Conservation (phyloP, 2,329 filamentous ascomycete genomes). For the Aspergillus sp. region DNA sequence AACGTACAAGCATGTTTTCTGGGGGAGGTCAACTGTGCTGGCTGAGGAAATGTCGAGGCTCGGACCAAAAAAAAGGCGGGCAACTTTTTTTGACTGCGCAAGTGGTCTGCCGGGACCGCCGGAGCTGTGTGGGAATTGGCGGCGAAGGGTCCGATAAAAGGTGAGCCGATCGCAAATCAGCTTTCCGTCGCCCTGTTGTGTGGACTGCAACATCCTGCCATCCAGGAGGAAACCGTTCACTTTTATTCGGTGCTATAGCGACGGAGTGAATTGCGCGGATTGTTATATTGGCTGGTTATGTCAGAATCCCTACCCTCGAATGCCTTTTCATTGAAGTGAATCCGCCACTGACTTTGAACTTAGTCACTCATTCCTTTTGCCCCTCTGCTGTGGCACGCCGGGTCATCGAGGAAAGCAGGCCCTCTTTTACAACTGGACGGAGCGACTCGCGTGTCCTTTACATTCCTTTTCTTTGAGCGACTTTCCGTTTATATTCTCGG, state of each 20-base stretch:
- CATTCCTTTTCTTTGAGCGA: conserved; percentile 24
- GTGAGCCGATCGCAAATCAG: conserved; percentile 21
- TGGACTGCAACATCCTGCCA: conserved; percentile 15
- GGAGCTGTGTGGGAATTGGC: conserved; percentile 33
- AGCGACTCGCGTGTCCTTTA: conserved; percentile 26
- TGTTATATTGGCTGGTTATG: conserved; percentile 11
- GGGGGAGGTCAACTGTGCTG: neutral
- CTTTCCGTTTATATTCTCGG: neutral
- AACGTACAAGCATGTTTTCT: conserved; percentile 34
- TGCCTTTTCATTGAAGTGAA: neutral
- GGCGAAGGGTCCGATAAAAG: conserved; percentile 24
- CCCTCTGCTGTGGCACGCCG: conserved; percentile 33
- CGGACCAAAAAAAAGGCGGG: conserved; percentile 21
- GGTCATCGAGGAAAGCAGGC: conserved; percentile 11
- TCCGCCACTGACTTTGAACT: conserved; percentile 10
- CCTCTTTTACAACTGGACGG: conserved; percentile 8
- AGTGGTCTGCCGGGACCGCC: conserved; percentile 23
- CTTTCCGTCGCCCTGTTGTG: conserved; percentile 9
- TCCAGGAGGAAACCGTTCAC: conserved; percentile 19
- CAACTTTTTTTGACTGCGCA: conserved; percentile 39
- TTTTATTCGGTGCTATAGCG: conserved; percentile 20
- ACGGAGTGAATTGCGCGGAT: conserved; percentile 22
- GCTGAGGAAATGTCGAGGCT: conserved; percentile 5
- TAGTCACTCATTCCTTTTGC: conserved; percentile 27
- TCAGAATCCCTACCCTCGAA: conserved; percentile 10